These are phyloP conservation scores for Insectozyma bohioensis DNA, from an alignment of 1,139 yeast genomes.

Conservation along the genomic window DNA sequence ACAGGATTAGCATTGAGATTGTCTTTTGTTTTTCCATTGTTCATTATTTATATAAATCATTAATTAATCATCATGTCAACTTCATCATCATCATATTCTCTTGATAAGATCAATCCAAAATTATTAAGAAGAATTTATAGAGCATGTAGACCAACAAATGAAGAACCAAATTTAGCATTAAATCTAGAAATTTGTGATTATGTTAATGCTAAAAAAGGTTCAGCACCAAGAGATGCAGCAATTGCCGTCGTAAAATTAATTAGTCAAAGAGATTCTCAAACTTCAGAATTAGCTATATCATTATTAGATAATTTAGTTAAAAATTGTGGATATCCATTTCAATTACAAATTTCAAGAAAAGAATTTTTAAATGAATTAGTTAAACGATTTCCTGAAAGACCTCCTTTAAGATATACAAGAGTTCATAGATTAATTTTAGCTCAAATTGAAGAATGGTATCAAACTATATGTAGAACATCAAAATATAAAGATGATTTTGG, in stretches of 20 bases:
- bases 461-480: conserved; percentile 88
- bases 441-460: conserved; percentile 96
- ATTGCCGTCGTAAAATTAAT: conserved; percentile 82
- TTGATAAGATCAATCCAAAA: conserved; percentile 55
- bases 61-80: too few species aligned
- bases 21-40: too few species aligned
- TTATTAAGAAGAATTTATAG: conserved; percentile 70
- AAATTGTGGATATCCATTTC: conserved; percentile 97
- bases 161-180: conserved; percentile 85
- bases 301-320: conserved; percentile 87
- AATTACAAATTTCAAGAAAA: conserved; percentile 89
- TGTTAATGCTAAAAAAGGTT: conserved; percentile 89
- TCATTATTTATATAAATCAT: too few species aligned
- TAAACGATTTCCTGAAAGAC: conserved; percentile 90
- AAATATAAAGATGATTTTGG: conserved; percentile 90
- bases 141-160: conserved; percentile 82
- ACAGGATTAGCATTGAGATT: too few species aligned
- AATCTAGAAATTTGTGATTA: conserved; percentile 92
- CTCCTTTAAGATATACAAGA: conserved; percentile 81
- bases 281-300: conserved; percentile 56
- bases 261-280: conserved; percentile 81
- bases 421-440: conserved; percentile 84
- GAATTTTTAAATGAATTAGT: conserved; percentile 93
- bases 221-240: conserved; percentile 91
- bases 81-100: too few species aligned